phyloP scores from a whole-genome alignment of 75 land plant genomes.

The Adiantum capillusveneris region DNA sequence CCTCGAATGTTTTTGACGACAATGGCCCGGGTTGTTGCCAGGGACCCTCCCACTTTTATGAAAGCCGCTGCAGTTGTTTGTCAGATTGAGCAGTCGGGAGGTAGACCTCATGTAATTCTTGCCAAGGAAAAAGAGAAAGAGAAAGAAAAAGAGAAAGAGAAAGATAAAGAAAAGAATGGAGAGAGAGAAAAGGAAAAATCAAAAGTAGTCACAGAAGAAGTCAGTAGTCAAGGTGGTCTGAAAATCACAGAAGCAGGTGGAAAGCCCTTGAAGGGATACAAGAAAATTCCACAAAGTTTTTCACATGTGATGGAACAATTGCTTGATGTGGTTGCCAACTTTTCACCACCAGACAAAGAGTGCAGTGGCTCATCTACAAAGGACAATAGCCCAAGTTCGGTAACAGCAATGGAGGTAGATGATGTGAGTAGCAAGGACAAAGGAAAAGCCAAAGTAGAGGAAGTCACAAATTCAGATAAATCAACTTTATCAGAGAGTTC shows the following conservation, averaged over 20 bases:
- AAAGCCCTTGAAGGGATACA: conserved; percentile 55
- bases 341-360: conserved; percentile 35
- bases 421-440: conserved; percentile 54
- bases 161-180: conserved; percentile 24
- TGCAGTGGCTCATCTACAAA: conserved; percentile 19
- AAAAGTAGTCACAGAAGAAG: conserved; percentile 28
- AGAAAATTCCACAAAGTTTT: conserved; percentile 70
- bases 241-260: conserved; percentile 25
- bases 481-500: conserved; percentile 41
- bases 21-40: conserved; percentile 81
- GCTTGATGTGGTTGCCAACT: conserved; percentile 72
- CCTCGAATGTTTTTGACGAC: conserved; percentile 66
- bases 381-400: conserved; percentile 11
- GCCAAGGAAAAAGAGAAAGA: conserved; percentile 82
- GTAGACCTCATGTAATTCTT: conserved; percentile 49
- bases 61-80: conserved; percentile 73
- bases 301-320: conserved; percentile 81
- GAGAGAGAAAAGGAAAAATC: conserved; percentile 35
- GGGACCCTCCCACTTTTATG: conserved; percentile 87
- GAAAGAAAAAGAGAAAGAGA: conserved; percentile 33
- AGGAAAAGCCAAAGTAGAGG: conserved; percentile 78
- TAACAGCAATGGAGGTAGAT: conserved; percentile 79
- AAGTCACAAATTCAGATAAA: conserved; percentile 16
- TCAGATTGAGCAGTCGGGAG: conserved; percentile 68
- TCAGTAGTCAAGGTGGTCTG: conserved; percentile 14